These are phyloP conservation scores for Domatiomyces globalis DNA, from an alignment of 2,329 filamentous ascomycete species.

Conservation along the genomic window DNA sequence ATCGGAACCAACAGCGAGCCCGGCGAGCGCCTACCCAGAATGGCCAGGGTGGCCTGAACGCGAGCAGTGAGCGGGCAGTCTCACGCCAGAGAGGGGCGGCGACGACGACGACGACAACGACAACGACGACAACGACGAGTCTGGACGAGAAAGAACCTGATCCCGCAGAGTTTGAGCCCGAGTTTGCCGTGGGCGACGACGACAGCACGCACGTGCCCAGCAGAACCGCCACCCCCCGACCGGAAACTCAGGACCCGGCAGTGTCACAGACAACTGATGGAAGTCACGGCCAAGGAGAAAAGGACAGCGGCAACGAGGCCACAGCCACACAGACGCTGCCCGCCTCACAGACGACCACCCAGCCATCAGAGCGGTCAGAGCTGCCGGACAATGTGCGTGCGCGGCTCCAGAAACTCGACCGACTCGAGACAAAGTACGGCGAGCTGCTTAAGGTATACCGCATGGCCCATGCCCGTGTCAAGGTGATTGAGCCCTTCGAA, in stretches of 20 bases:
- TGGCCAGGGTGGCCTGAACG: conserved; percentile 21
- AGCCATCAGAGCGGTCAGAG: conserved; percentile 30
- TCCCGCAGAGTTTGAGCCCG: conserved; percentile 72
- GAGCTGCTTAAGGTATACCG: conserved; percentile 86
- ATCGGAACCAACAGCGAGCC: conserved; percentile 31
- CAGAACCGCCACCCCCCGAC: conserved; percentile 45
- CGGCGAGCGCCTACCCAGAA: conserved; percentile 27
- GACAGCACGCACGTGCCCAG: conserved; percentile 48
- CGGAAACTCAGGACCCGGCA: conserved; percentile 27
- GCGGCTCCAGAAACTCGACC: conserved; percentile 75
- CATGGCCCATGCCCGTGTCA: conserved; percentile 72
- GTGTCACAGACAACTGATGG: conserved; percentile 3
- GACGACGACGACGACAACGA: conserved; percentile 23
- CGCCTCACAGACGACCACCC: conserved; percentile 14
- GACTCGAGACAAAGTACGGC: conserved; percentile 73
- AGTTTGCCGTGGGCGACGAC: conserved; percentile 77
- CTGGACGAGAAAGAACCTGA: conserved; percentile 51
- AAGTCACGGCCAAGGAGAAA: conserved; percentile 11
- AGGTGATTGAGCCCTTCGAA: conserved; percentile 86
- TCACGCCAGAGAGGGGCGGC: conserved; percentile 25
- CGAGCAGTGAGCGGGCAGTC: conserved; percentile 18
- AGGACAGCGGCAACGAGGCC: conserved; percentile 16
- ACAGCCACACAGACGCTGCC: conserved; percentile 16
- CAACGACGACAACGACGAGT: conserved; percentile 25
- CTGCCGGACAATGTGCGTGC: conserved; percentile 59